Evolutionary conservation across 768 basidiomycete genomes (phyloP).

Genomic region (Termitomyces sp.): DNA sequence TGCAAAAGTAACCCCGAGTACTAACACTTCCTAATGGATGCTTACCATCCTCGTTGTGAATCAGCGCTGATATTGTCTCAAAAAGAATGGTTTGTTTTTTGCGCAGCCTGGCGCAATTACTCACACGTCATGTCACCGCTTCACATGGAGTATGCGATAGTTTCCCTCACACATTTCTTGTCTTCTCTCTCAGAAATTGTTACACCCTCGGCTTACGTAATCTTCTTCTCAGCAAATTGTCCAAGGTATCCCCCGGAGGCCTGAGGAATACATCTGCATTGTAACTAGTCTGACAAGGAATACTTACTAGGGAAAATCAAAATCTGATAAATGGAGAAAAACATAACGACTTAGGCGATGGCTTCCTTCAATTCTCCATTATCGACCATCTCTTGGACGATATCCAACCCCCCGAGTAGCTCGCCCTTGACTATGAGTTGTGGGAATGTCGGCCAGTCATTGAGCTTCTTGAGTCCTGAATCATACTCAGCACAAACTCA

Average conservation of each 20-base stretch:
- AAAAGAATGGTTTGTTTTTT: neutral
- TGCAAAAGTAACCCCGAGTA: neutral
- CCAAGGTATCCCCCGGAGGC: too few relatives aligned
- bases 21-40: neutral
- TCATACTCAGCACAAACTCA: neutral
- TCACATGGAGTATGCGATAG: neutral
- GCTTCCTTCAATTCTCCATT: slow-evolving; percentile 68
- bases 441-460: slow-evolving; percentile 89
- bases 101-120: neutral
- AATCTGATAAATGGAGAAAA: neutral
- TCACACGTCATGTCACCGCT: neutral
- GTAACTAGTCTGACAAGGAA: neutral
- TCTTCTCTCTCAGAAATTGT: neutral
- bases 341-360: slow-evolving; percentile 13
- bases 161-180: neutral
- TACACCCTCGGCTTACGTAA: neutral
- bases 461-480: slow-evolving; percentile 65
- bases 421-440: slow-evolving; percentile 87
- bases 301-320: neutral
- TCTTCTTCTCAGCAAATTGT: neutral
- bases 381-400: slow-evolving; percentile 83
- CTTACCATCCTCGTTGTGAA: neutral
- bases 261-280: slow-evolving; percentile 4
- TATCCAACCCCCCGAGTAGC: slow-evolving; percentile 91
- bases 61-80: neutral